Evolutionary conservation across 331 rosid species (phyloP).

Genomic region (Spiraea crenata): DNA sequence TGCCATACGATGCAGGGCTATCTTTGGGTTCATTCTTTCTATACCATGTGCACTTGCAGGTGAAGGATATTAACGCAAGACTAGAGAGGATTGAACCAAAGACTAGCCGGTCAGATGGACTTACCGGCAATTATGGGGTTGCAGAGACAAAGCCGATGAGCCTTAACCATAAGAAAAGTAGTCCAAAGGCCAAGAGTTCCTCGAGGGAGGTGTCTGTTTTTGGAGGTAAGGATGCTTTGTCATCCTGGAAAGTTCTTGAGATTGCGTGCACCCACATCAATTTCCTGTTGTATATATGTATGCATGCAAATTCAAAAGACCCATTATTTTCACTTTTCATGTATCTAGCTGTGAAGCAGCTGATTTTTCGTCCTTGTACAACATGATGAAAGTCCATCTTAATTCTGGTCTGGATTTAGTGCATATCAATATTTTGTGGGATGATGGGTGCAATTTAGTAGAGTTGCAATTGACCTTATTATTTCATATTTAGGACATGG

Average conservation of each 20-base stretch:
- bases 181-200: conserved; percentile 91
- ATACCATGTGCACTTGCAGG: conserved; percentile 46
- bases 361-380: not conserved
- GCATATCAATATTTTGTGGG: not conserved
- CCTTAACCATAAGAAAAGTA: conserved; percentile 70
- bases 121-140: conserved; percentile 50
- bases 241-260: not conserved
- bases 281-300: not conserved
- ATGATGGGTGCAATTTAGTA: not conserved
- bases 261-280: not conserved
- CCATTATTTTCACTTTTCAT: not conserved
- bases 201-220: conserved; percentile 77
- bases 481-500: not conserved
- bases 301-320: not conserved
- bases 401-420: not conserved
- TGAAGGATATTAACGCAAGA: conserved; percentile 97
- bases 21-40: conserved; percentile 6
- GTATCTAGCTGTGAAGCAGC: not conserved
- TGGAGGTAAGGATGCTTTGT: conserved; percentile 70
- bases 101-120: conserved; percentile 68
- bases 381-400: not conserved
- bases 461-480: not conserved
- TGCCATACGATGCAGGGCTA: not conserved
- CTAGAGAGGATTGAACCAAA: conserved; percentile 93
- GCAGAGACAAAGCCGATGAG: conserved; percentile 62